phyloP scores from a whole-genome alignment of 345 rosid genomes.

The Murraya paniculata region DNA sequence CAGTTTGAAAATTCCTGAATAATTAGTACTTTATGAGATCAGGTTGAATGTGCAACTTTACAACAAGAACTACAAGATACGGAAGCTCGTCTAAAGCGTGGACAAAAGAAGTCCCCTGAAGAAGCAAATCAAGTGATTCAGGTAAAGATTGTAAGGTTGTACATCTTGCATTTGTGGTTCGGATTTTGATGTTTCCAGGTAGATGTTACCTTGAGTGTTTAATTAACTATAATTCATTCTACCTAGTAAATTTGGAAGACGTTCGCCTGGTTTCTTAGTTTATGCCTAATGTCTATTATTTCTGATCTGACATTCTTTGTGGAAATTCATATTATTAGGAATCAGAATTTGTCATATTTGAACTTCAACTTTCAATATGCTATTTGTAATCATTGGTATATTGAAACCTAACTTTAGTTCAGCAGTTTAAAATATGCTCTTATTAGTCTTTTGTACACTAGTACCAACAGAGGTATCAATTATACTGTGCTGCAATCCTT shows the following conservation, averaged over 20 bases:
- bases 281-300: not conserved
- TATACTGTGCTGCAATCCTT: not conserved
- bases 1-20: constrained; percentile 16
- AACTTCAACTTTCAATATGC: not conserved
- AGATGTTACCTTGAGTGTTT: not conserved
- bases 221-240: not conserved
- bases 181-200: not conserved
- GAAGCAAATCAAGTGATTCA: constrained; percentile 90
- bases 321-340: not conserved
- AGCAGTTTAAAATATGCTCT: not conserved
- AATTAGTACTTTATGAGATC: constrained; percentile 25
- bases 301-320: not conserved
- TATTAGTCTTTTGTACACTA: constrained; percentile 5
- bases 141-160: constrained; percentile 43
- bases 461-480: not conserved
- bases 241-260: not conserved
- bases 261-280: not conserved
- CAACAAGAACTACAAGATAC: constrained; percentile 95
- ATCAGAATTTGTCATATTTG: not conserved
- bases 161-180: not conserved
- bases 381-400: constrained; percentile 4
- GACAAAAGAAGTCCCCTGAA: constrained; percentile 85
- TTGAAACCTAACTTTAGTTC: constrained; percentile 6
- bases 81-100: constrained; percentile 84
- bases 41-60: constrained; percentile 84